Conservation (phyloP, 345 rosid genomes). For the Arabis hirsuta region DNA sequence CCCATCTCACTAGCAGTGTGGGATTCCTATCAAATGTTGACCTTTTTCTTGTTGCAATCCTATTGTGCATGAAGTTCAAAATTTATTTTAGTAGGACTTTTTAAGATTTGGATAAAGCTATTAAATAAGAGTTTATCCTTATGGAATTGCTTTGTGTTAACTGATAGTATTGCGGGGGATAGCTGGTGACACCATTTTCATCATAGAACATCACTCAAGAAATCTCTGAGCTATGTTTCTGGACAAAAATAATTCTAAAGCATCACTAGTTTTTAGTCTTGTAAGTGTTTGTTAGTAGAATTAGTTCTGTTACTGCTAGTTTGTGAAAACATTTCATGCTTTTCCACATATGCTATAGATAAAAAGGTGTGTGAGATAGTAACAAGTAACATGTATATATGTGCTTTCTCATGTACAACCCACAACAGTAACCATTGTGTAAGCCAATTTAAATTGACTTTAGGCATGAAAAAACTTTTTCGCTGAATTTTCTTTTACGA, state of each 20-base stretch:
- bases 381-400: conserved; percentile 10
- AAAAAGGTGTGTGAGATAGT: neutral
- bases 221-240: conserved; percentile 13
- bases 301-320: conserved; percentile 3
- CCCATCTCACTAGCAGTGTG: conserved; percentile 1
- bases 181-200: conserved; percentile 5
- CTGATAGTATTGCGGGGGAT: neutral
- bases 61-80: neutral
- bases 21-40: neutral
- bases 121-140: neutral
- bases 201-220: conserved; percentile 11
- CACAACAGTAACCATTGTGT: conserved; percentile 26
- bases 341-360: conserved; percentile 10
- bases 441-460: conserved; percentile 19
- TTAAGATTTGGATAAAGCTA: neutral
- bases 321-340: neutral
- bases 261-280: neutral
- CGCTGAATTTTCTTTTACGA: neutral
- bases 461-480: neutral
- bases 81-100: neutral
- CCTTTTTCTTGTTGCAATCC: neutral
- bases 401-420: conserved; percentile 28
- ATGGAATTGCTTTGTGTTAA: conserved; percentile 8
- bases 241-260: neutral
- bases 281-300: neutral